Evolutionary conservation across 805 yeast species (phyloP).

Genomic region (Blastobotrys mokoenaii): DNA sequence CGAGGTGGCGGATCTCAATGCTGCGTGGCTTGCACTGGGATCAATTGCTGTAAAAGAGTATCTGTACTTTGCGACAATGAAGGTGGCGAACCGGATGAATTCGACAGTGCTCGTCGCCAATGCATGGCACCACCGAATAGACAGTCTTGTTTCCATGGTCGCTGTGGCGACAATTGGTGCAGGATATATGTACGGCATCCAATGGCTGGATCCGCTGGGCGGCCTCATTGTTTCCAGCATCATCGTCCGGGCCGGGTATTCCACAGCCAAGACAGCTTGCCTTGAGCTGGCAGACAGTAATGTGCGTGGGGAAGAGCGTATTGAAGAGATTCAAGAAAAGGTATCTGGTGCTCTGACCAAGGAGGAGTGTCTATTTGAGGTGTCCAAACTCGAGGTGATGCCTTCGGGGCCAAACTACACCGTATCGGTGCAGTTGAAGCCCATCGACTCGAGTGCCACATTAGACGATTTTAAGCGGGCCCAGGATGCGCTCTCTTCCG

Average conservation of each 20-base stretch:
- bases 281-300: constrained; percentile 48
- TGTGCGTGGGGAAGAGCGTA: neutral
- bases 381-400: constrained; percentile 12
- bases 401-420: constrained; percentile 19
- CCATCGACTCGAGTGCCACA: neutral
- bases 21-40: constrained; percentile 93
- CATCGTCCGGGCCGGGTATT: constrained; percentile 76
- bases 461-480: neutral
- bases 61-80: constrained; percentile 73
- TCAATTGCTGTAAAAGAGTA: constrained; percentile 84
- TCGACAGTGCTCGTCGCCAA: constrained; percentile 90
- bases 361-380: constrained; percentile 7
- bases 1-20: constrained; percentile 65
- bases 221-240: constrained; percentile 78
- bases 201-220: constrained; percentile 88
- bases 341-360: constrained; percentile 9
- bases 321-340: constrained; percentile 2
- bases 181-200: constrained; percentile 67
- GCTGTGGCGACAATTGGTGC: constrained; percentile 83
- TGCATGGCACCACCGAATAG: constrained; percentile 98
- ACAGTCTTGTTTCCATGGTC: constrained; percentile 82
- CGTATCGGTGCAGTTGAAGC: constrained; percentile 6
- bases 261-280: constrained; percentile 60
- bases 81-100: constrained; percentile 66
- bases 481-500: neutral